phyloP scores from a whole-genome alignment of 768 basidiomycete genomes.

The Amyloporia xantha region DNA sequence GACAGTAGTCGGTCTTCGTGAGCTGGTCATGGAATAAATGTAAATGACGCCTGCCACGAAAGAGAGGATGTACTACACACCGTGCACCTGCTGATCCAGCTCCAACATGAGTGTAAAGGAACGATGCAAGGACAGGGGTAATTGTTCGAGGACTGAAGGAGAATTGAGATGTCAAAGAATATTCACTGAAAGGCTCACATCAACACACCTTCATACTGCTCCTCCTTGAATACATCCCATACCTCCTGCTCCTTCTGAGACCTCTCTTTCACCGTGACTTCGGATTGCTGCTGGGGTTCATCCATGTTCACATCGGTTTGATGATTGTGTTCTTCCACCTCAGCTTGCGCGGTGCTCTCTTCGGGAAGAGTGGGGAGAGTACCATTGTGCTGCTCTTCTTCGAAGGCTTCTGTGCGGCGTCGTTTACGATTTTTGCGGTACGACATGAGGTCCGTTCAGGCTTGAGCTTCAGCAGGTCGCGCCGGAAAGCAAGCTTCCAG shows the following conservation, averaged over 20 bases:
- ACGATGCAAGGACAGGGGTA: constrained; percentile 69
- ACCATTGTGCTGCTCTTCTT: neutral
- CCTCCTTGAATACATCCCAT: constrained; percentile 73
- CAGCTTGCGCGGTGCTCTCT: neutral
- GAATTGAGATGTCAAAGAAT: neutral
- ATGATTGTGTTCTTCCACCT: neutral
- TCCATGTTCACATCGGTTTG: neutral
- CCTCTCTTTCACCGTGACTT: constrained; percentile 9
- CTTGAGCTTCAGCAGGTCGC: too few relatives aligned
- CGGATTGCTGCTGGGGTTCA: neutral
- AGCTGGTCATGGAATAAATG: neutral
- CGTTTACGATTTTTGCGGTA: constrained; percentile 11
- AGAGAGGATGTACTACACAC: constrained; percentile 27
- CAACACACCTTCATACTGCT: constrained; percentile 71
- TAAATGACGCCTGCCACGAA: neutral
- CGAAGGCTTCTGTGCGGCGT: constrained; percentile 8
- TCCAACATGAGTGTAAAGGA: constrained; percentile 66
- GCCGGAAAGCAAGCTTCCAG: too few relatives aligned
- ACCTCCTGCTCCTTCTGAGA: constrained; percentile 49
- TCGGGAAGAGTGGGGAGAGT: neutral
- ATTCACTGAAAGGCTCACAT: too few relatives aligned
- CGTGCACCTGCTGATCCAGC: constrained; percentile 57
- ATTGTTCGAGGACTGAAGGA: constrained; percentile 61
- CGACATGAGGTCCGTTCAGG: too few relatives aligned
- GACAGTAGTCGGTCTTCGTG: constrained; percentile 36